phyloP scores from a whole-genome alignment of 192 early-diverging fungal genomes.

The Allomyces javanicus region DNA sequence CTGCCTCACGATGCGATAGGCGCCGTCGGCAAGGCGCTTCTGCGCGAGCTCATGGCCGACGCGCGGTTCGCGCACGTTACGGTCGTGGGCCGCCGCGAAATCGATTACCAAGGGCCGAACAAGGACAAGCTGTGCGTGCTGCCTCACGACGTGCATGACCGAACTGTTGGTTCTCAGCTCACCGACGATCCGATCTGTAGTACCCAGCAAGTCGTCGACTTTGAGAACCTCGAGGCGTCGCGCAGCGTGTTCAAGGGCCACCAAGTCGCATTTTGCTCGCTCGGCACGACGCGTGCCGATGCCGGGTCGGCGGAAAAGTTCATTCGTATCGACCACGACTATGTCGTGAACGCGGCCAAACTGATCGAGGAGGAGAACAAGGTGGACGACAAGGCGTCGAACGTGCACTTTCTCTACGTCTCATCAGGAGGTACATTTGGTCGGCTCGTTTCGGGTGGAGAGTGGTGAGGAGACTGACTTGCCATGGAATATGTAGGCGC shows the following conservation, averaged over 20 bases:
- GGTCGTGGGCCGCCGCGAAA: constrained; percentile 25
- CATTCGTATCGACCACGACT: constrained; percentile 57
- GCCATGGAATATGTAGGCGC: constrained; percentile 11
- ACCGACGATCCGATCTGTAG: no score
- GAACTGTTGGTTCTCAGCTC: no score
- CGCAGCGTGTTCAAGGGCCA: constrained; percentile 19
- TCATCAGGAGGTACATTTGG: constrained; percentile 13
- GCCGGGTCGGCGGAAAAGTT: constrained; percentile 48
- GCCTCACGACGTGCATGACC: no score
- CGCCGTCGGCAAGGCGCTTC: constrained; percentile 33
- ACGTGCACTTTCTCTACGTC: constrained; percentile 30
- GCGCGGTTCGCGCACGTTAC: constrained; percentile 27
- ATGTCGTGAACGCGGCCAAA: constrained; percentile 45
- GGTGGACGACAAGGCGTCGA: constrained; percentile 2
- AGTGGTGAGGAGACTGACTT: no score
- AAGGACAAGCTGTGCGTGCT: constrained; percentile 11
- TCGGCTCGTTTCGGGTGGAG: no score
- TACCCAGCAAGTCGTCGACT: constrained; percentile 47
- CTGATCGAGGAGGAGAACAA: constrained; percentile 28
- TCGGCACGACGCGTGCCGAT: constrained; percentile 48
- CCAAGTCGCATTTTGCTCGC: constrained; percentile 46
- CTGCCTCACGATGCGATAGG: constrained; percentile 26
- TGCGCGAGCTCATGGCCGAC: constrained; percentile 27
- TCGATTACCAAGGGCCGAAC: constrained; percentile 1
- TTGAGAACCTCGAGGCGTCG: constrained; percentile 39